These are phyloP conservation scores for Wickerhamomyces strasburgensis DNA, from an alignment of 805 yeast species.

Conservation along the genomic window DNA sequence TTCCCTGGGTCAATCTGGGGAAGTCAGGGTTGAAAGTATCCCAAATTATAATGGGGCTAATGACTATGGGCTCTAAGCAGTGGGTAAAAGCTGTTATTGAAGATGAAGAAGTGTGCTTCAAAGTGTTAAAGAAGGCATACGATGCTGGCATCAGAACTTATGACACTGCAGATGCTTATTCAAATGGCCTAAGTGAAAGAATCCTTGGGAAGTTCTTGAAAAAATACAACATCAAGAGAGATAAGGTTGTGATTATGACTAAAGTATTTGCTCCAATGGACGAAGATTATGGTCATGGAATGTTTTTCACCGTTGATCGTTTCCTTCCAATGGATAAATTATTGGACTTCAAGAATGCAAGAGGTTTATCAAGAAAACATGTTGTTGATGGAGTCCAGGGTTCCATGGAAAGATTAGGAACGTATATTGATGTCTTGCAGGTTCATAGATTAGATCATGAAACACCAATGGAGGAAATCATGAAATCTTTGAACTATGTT, in stretches of 20 bases:
- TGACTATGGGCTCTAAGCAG: slow-evolving; percentile 41
- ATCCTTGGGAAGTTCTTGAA: slow-evolving; percentile 50
- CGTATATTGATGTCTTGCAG: slow-evolving; percentile 51
- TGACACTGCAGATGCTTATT: slow-evolving; percentile 47
- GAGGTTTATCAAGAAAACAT: slow-evolving; percentile 43
- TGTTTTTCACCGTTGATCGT: not conserved
- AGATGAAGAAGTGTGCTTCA: slow-evolving; percentile 41
- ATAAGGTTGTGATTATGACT: slow-evolving; percentile 50
- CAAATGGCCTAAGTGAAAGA: slow-evolving; percentile 43
- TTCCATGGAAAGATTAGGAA: slow-evolving; percentile 44
- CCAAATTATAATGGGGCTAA: slow-evolving; percentile 46
- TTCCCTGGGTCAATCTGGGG: slow-evolving; percentile 29
- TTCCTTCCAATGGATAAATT: not conserved
- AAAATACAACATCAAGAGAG: slow-evolving; percentile 46
- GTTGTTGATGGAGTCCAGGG: slow-evolving; percentile 36
- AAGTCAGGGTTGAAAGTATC: slow-evolving; percentile 44
- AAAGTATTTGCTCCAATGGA: slow-evolving; percentile 29
- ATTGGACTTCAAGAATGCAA: slow-evolving; percentile 28
- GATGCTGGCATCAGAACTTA: slow-evolving; percentile 42
- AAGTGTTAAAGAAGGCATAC: slow-evolving; percentile 40
- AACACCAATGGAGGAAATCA: slow-evolving; percentile 44
- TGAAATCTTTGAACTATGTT: slow-evolving; percentile 52
- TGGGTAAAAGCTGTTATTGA: slow-evolving; percentile 41
- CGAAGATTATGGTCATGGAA: slow-evolving; percentile 13
- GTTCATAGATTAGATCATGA: slow-evolving; percentile 49